Percentiles rank a stretch among this genome's conserved stretches.
Conservation (phyloP, 441 rosid genomes). For the Adansonia grandidieri region DNA sequence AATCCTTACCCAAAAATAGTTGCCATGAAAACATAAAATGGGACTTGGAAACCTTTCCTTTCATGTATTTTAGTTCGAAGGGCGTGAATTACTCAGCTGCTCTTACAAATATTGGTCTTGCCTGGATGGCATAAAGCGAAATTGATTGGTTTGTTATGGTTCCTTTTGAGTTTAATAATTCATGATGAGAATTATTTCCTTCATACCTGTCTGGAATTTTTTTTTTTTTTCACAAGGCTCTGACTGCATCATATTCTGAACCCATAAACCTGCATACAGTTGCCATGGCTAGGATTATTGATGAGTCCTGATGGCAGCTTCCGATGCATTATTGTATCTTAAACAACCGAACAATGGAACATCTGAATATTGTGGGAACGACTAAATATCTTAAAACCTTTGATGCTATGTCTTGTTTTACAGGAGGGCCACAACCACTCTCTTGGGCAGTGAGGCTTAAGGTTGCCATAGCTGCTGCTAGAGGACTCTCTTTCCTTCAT, state of each 20-base stretch:
- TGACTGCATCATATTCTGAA: neutral
- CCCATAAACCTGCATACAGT: neutral
- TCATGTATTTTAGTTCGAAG: neutral
- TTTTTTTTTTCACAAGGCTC: neutral
- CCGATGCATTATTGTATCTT: neutral
- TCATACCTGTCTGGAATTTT: neutral
- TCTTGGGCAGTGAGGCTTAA: constrained; percentile 83
- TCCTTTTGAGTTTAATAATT: neutral
- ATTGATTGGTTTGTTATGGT: neutral
- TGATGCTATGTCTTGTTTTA: constrained; percentile 26
- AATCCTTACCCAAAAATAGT: neutral
- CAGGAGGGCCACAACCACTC: constrained; percentile 82
- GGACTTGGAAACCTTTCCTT: neutral
- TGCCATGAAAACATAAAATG: neutral
- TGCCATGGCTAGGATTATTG: neutral
- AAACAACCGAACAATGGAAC: neutral
- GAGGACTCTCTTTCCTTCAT: constrained; percentile 70
- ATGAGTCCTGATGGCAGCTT: neutral
- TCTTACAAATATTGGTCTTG: neutral
- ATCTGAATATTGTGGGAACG: constrained; percentile 9
- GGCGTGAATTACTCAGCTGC: neutral
- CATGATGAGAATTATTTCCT: neutral
- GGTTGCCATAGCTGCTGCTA: constrained; percentile 67
- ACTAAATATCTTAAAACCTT: constrained; percentile 12
- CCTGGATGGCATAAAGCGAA: neutral